Evolutionary conservation across 2,329 filamentous ascomycete genomes (phyloP).

Genomic region (Aspergillus udagawae): DNA sequence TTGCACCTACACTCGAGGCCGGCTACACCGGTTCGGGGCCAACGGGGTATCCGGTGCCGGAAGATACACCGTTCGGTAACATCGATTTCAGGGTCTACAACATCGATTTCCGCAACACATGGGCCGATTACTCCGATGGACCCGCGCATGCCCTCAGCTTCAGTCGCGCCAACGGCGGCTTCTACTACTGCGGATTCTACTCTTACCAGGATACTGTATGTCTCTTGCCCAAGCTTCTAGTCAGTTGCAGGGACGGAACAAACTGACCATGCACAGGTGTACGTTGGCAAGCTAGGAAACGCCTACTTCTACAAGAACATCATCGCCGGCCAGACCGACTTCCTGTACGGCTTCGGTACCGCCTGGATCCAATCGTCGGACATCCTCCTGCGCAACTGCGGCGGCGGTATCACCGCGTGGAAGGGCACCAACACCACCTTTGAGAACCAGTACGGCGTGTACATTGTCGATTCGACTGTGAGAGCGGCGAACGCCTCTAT

Average conservation of each 20-base stretch:
- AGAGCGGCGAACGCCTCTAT: constrained; percentile 51
- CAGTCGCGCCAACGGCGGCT: constrained; percentile 61
- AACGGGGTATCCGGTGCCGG: constrained; percentile 58
- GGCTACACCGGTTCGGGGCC: constrained; percentile 60
- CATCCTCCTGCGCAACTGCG: constrained; percentile 56
- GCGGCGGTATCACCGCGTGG: constrained; percentile 66
- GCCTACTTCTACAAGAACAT: constrained; percentile 60
- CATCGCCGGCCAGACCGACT: constrained; percentile 64
- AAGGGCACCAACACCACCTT: constrained; percentile 65
- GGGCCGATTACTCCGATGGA: constrained; percentile 49
- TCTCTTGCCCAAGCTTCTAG: not conserved
- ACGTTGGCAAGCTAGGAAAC: constrained; percentile 63
- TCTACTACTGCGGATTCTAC: constrained; percentile 64
- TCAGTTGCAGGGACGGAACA: not conserved
- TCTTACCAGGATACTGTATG: constrained; percentile 63
- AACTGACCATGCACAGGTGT: constrained; percentile 38
- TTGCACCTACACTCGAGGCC: constrained; percentile 61
- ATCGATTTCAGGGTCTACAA: constrained; percentile 63
- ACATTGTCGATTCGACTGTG: constrained; percentile 55
- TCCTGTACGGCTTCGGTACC: constrained; percentile 66
- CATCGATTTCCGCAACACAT: constrained; percentile 62
- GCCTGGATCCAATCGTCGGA: constrained; percentile 55
- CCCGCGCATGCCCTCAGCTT: constrained; percentile 59
- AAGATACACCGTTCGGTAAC: constrained; percentile 60
- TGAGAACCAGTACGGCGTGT: constrained; percentile 63